Evolutionary conservation across 164 flowering plant genomes (phyloP).

Genomic region (Vitis vinifera): DNA sequence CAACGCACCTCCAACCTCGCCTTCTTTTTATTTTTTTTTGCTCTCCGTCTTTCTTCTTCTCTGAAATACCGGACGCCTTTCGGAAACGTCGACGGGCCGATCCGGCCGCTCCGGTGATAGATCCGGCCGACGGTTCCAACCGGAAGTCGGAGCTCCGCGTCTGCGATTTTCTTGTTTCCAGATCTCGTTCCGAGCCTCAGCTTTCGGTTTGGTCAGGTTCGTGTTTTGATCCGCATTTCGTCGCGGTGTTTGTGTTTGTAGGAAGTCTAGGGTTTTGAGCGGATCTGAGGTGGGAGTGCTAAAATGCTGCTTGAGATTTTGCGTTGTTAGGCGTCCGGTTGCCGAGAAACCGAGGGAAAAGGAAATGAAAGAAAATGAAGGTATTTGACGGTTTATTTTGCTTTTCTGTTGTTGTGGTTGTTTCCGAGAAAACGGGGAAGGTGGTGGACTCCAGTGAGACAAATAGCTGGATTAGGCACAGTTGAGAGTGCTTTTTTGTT

Average conservation of each 20-base stretch:
- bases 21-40: too few relatives aligned
- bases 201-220: conserved; percentile 14
- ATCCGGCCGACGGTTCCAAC: too few relatives aligned
- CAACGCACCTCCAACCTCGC: neutral
- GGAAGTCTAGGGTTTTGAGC: neutral
- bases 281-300: neutral
- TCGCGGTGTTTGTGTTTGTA: neutral
- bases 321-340: neutral
- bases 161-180: neutral
- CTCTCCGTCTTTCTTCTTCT: too few relatives aligned
- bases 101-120: too few relatives aligned
- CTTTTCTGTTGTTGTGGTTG: neutral
- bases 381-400: too few relatives aligned
- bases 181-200: neutral
- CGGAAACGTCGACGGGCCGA: too few relatives aligned
- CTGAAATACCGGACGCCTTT: too few relatives aligned
- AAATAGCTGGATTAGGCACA: too few relatives aligned
- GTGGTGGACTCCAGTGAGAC: too few relatives aligned
- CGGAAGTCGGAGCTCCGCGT: too few relatives aligned
- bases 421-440: neutral
- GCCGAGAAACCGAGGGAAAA: neutral
- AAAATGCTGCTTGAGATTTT: neutral
- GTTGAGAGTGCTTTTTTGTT: too few relatives aligned
- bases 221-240: conserved; percentile 3
- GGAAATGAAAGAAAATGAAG: neutral